Evolutionary conservation across 331 rosid genomes (phyloP), one percentile per base, ranked within the genome.

Genomic region (Saraca asoca): DNA sequence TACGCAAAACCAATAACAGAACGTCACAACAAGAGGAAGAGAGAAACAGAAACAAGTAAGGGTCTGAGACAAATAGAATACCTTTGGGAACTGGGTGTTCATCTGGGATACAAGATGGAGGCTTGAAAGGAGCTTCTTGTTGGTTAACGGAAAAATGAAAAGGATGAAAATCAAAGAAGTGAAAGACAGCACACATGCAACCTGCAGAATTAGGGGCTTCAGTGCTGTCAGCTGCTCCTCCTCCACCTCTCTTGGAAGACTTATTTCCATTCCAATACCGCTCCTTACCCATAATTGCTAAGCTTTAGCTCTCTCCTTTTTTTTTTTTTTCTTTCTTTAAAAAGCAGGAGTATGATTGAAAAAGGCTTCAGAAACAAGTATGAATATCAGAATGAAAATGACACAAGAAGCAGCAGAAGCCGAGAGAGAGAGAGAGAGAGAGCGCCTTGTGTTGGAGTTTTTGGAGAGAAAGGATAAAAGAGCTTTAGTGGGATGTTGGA

Each of bases 141-240:
- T 69, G 81, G 52, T 77, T 66, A 16, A 71, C 13, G 51, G 88
- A 56, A 12, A 78, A 69, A 61, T 79, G 87, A 60, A 80, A 76
- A n/a, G 83, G 88, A 17, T 84, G 96, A 42, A 84, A 86, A 71
- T 89, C 87, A 48, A 89, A 86, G 65, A 82, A 68, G 9, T 86
- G 93, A 84, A 89, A 86, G 19, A 89, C 76, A 59, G 85, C 85
- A 77, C 83, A 71, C 86, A 86, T 86, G 80, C 96, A 89, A 68
- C 96, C 96, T 51, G 84, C 96, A 52, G 84, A 68, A 3, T 24
- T 24, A 62, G 86, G 55, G 5, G 77, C 13, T 68, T 55, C 57
- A 34, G 59, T 62, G 31, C 31, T 24, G 58, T 66, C 75, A 51
- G 45, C 46, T 58, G 39, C 76, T 19, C 24, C 39, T 41, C 1